phyloP scores from a whole-genome alignment of 495 filamentous ascomycete genomes.

The Podospora tetraspora region DNA sequence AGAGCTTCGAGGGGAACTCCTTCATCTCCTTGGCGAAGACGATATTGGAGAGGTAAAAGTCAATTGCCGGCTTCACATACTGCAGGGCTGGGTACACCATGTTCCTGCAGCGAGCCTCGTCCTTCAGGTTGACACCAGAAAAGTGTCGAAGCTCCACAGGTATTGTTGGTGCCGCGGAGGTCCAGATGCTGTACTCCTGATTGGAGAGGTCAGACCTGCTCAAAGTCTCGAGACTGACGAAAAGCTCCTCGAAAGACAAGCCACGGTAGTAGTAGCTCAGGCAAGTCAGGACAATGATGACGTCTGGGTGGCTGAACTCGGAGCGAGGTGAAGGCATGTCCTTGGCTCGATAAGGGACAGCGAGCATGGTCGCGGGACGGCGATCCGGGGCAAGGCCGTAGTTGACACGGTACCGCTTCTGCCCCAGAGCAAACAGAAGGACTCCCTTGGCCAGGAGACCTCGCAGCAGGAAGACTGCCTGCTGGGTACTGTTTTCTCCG shows the following conservation, averaged over 20 bases:
- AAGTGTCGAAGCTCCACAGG: slow-evolving; percentile 41
- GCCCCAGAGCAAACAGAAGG: slow-evolving; percentile 47
- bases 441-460: slow-evolving; percentile 57
- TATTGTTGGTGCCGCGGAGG: slow-evolving; percentile 33
- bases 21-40: slow-evolving; percentile 65
- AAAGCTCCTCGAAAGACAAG: slow-evolving; percentile 50
- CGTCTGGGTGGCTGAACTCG: slow-evolving; percentile 73
- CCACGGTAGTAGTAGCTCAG: slow-evolving; percentile 66
- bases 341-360: slow-evolving; percentile 70
- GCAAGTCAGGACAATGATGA: slow-evolving; percentile 60
- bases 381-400: slow-evolving; percentile 54
- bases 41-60: slow-evolving; percentile 57
- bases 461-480: slow-evolving; percentile 50
- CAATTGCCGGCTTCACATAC: slow-evolving; percentile 47
- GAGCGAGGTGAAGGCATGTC: slow-evolving; percentile 57
- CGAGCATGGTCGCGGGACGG: slow-evolving; percentile 44
- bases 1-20: slow-evolving; percentile 60
- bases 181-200: slow-evolving; percentile 52
- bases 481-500: slow-evolving; percentile 27
- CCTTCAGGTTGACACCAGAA: slow-evolving; percentile 55
- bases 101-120: slow-evolving; percentile 36
- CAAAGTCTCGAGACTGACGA: slow-evolving; percentile 45
- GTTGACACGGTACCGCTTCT: slow-evolving; percentile 63
- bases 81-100: slow-evolving; percentile 51
- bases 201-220: slow-evolving; percentile 51